phyloP scores from a whole-genome alignment of 2,329 filamentous ascomycete genomes.

The Aspergillus awamori region DNA sequence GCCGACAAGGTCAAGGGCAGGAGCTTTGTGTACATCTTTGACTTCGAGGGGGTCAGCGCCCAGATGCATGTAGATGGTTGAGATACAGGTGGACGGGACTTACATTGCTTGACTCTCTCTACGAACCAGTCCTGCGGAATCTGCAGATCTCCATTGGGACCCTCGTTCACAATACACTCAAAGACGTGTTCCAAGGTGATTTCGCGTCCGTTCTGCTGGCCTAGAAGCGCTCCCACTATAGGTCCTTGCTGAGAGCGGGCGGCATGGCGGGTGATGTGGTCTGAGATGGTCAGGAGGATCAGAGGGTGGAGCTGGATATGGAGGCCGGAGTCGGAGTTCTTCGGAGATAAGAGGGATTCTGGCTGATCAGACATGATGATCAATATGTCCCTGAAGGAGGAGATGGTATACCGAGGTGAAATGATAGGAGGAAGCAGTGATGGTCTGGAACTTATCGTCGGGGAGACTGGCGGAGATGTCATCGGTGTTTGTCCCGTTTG shows the following conservation, averaged over 20 bases:
- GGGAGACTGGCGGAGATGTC: conserved; percentile 22
- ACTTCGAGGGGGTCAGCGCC: conserved; percentile 55
- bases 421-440: background rate
- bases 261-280: conserved; percentile 91
- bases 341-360: conserved; percentile 67
- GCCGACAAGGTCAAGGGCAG: conserved; percentile 81
- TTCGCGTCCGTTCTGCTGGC: conserved; percentile 86
- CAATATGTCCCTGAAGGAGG: background rate
- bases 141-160: conserved; percentile 59
- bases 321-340: conserved; percentile 72
- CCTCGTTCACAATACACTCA: conserved; percentile 66
- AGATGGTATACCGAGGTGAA: background rate
- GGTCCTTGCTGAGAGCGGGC: conserved; percentile 74
- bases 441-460: background rate
- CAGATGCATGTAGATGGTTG: background rate
- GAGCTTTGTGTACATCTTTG: conserved; percentile 83
- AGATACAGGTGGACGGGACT: conserved; percentile 32
- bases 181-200: conserved; percentile 94
- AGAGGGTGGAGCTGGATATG: conserved; percentile 88
- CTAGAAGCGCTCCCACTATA: conserved; percentile 83
- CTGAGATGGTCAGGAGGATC: conserved; percentile 92
- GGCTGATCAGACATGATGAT: conserved; percentile 52
- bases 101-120: conserved; percentile 81
- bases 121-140: conserved; percentile 74
- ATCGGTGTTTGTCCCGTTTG: conserved; percentile 39